Conservation (phyloP, 2,329 filamentous ascomycete genomes). For the Penicillium sp. region DNA sequence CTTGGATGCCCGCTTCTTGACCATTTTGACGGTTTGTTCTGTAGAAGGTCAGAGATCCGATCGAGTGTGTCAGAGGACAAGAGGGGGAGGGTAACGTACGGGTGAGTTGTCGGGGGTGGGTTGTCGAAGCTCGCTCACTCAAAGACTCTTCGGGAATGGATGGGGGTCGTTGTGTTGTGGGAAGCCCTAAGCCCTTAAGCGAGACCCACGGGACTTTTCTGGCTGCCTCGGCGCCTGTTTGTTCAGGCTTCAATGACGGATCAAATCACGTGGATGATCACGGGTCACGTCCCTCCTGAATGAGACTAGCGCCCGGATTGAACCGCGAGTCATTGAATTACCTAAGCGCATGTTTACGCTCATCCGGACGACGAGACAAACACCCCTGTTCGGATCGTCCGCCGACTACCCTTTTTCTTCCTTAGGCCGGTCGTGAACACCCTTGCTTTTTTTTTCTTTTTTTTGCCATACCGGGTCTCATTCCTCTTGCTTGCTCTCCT, state of each 20-base stretch:
- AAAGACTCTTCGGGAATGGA: conserved; percentile 33
- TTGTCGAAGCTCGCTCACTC: conserved; percentile 39
- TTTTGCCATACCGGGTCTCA: conserved; percentile 15
- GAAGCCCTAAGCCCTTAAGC: conserved; percentile 43
- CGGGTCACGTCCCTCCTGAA: conserved; percentile 7
- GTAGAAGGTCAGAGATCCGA: conserved; percentile 32
- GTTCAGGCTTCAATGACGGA: neutral
- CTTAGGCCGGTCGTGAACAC: conserved; percentile 14
- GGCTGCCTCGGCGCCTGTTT: conserved; percentile 14
- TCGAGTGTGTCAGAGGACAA: conserved; percentile 10
- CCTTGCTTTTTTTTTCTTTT: conserved; percentile 17
- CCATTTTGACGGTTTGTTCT: conserved; percentile 61
- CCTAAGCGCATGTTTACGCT: conserved; percentile 24
- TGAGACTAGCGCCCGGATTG: conserved; percentile 21
- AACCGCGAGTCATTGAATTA: conserved; percentile 15
- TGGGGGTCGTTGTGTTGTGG: conserved; percentile 38
- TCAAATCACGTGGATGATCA: conserved; percentile 16
- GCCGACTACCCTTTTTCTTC: conserved; percentile 27
- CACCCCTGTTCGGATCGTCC: conserved; percentile 28
- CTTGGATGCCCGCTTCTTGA: conserved; percentile 75
- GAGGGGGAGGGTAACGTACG: conserved; percentile 33
- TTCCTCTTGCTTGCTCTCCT: conserved; percentile 15
- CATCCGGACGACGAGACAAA: conserved; percentile 12
- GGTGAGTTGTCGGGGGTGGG: conserved; percentile 41
- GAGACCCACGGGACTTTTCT: conserved; percentile 28